Evolutionary conservation across 2,329 filamentous ascomycete genomes (phyloP).

Genomic region (Tolypocladium endophyticum): DNA sequence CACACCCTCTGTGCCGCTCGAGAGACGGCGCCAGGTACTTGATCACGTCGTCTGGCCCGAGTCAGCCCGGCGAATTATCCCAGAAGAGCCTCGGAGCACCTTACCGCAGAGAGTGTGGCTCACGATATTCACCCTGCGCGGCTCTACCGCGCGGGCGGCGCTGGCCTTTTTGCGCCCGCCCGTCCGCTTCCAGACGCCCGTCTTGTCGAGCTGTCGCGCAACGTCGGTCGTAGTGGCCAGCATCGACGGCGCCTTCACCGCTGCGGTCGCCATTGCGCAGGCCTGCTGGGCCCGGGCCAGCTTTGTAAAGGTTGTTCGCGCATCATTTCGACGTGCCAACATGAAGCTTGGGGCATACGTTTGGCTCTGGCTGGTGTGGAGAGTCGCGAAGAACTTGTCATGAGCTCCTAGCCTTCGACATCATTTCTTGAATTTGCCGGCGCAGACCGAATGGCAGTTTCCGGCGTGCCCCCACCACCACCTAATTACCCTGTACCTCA

Average conservation of each 20-base stretch:
- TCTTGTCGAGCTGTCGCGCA: slow-evolving; percentile 14
- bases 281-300: slow-evolving; percentile 2
- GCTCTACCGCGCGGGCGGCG: slow-evolving; percentile 10
- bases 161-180: slow-evolving; percentile 6
- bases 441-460: not conserved
- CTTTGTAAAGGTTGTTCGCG: slow-evolving; percentile 3
- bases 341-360: slow-evolving; percentile 3
- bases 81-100: slow-evolving; percentile 3
- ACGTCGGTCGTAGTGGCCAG: slow-evolving; percentile 7
- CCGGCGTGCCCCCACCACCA: not conserved
- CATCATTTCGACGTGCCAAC: slow-evolving; percentile 4
- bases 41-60: slow-evolving; percentile 52
- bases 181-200: slow-evolving; percentile 14
- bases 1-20: slow-evolving; percentile 62
- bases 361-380: not conserved
- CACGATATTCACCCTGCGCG: slow-evolving; percentile 40
- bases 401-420: not conserved
- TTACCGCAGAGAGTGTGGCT: slow-evolving; percentile 39
- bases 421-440: not conserved
- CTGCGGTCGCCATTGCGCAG: slow-evolving; percentile 3
- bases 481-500: not conserved
- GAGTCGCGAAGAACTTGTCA: not conserved
- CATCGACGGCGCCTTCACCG: slow-evolving; percentile 5
- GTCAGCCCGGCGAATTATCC: not conserved
- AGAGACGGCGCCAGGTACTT: slow-evolving; percentile 60